These are phyloP conservation scores for Panus rudis DNA, from an alignment of 768 basidiomycete species.

Conservation along the genomic window DNA sequence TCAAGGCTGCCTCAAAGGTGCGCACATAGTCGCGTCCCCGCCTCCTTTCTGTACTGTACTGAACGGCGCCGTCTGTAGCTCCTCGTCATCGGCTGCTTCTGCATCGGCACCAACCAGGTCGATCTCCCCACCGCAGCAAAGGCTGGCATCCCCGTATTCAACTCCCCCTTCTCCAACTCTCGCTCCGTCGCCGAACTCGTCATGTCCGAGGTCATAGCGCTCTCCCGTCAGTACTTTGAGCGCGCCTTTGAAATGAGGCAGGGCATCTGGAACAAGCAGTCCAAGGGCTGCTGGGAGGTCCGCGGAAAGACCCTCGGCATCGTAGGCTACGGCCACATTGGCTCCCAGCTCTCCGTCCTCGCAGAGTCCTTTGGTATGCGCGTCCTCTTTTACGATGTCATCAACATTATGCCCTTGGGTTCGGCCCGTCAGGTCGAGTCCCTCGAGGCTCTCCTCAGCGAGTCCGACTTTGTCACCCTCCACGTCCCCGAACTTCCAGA, in stretches of 20 bases:
- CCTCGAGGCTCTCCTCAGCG: constrained; percentile 61
- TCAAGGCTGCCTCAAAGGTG: constrained; percentile 84
- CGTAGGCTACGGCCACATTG: constrained; percentile 98
- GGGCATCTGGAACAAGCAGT: constrained; percentile 98
- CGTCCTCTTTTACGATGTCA: constrained; percentile 90
- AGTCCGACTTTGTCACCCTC: constrained; percentile 90
- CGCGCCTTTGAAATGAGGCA: constrained; percentile 80
- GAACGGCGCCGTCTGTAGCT: constrained; percentile 46
- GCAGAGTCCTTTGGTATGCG: constrained; percentile 95
- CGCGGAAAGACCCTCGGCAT: constrained; percentile 98
- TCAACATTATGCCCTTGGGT: constrained; percentile 97
- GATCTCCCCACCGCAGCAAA: constrained; percentile 78
- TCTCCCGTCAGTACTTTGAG: constrained; percentile 91
- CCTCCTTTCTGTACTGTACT: background rate
- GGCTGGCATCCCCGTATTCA: constrained; percentile 95
- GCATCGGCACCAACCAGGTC: constrained; percentile 98
- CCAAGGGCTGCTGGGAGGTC: constrained; percentile 96
- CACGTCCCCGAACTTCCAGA: constrained; percentile 97
- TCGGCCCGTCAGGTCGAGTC: constrained; percentile 85
- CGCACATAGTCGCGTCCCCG: constrained; percentile 13
- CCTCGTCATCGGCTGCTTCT: constrained; percentile 96
- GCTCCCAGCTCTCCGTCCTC: constrained; percentile 92
- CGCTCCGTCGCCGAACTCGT: constrained; percentile 98
- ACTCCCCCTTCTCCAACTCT: constrained; percentile 98
- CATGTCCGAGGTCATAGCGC: constrained; percentile 85